These are phyloP conservation scores for Chytriomyces hyalinus DNA, from an alignment of 192 early-diverging fungal genomes.

Conservation along the genomic window DNA sequence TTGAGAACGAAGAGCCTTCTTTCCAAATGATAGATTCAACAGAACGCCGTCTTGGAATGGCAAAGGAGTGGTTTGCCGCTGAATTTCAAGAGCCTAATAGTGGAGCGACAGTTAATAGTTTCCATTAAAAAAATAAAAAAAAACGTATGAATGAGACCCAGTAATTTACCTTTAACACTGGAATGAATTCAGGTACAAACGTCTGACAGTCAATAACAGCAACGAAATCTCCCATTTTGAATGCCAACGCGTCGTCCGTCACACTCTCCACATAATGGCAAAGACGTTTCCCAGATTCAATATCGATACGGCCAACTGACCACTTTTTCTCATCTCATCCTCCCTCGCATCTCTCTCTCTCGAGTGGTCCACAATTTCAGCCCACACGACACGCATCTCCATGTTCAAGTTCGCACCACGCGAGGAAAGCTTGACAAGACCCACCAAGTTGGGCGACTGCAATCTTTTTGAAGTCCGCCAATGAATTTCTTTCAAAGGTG, in stretches of 20 bases:
- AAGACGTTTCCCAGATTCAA: constrained; percentile 8
- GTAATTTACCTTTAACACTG: constrained; percentile 39
- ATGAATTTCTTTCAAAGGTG: constrained; percentile 40
- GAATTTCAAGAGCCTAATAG: constrained; percentile 26
- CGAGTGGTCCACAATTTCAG: constrained; percentile 32
- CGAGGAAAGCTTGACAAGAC: constrained; percentile 34
- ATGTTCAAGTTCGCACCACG: constrained; percentile 9
- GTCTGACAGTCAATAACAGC: constrained; percentile 47
- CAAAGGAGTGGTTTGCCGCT: constrained; percentile 17
- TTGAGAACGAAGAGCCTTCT: background rate
- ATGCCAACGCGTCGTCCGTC: constrained; percentile 15
- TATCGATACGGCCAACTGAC: constrained; percentile 36
- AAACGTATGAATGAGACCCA: background rate
- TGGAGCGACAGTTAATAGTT: background rate
- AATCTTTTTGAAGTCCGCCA: constrained; percentile 40
- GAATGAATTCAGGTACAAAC: constrained; percentile 44
- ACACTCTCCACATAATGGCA: constrained; percentile 10
- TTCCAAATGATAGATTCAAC: constrained; percentile 31
- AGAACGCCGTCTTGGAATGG: constrained; percentile 40
- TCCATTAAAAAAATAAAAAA: background rate
- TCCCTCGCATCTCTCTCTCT: constrained; percentile 11
- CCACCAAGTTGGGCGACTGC: constrained; percentile 43
- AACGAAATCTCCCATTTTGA: constrained; percentile 36
- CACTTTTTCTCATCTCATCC: constrained; percentile 35
- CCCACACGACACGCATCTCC: constrained; percentile 33